phyloP scores from a whole-genome alignment of 495 filamentous ascomycete species.

The Annulohypoxylon moriforme region DNA sequence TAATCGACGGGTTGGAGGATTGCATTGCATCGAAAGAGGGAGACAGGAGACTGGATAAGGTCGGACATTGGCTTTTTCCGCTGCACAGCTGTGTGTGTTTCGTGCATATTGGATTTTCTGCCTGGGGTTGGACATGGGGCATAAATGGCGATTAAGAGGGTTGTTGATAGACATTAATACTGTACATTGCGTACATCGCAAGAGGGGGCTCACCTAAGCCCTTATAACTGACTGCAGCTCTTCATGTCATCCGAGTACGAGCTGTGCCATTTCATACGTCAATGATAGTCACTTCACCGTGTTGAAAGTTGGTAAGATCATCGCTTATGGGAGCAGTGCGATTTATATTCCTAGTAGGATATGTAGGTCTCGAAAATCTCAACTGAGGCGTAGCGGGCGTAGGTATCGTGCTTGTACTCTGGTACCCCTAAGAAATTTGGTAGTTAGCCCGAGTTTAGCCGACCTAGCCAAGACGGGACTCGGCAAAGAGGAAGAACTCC shows the following conservation, averaged over 20 bases:
- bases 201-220: conserved; percentile 11
- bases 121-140: background rate
- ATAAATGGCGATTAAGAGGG: conserved; percentile 11
- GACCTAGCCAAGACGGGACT: conserved; percentile 3
- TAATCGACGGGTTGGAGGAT: background rate
- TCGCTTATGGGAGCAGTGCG: conserved; percentile 1
- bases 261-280: background rate
- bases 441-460: conserved; percentile 9
- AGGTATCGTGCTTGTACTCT: background rate
- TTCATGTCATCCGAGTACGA: background rate
- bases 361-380: background rate
- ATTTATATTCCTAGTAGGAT: background rate
- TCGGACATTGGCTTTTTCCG: background rate
- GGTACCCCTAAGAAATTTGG: background rate
- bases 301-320: background rate
- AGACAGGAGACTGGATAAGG: background rate
- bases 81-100: conserved; percentile 14
- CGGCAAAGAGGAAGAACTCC: background rate
- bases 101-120: conserved; percentile 1
- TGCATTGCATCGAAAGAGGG: background rate
- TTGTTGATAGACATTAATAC: conserved; percentile 19
- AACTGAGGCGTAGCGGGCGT: background rate
- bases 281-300: background rate
- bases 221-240: background rate
- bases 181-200: conserved; percentile 8